phyloP scores from a whole-genome alignment of 75 land plant species.

The Pinus albicaulis region DNA sequence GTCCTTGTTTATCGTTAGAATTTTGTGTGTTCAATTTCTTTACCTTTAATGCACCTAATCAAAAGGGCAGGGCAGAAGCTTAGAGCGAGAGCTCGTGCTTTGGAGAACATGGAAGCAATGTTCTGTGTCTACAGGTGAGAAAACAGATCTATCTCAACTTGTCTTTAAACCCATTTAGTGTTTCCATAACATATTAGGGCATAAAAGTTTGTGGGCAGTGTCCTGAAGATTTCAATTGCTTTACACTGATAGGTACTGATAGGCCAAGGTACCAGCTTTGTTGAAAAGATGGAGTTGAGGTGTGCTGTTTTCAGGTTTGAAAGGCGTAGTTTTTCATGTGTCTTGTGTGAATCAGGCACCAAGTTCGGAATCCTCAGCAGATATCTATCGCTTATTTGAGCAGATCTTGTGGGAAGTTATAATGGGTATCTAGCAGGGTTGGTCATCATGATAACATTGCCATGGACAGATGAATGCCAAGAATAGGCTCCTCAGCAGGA shows the following conservation, averaged over 20 bases:
- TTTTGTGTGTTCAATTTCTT: too few species aligned
- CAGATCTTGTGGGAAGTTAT: neutral
- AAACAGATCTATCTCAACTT: neutral
- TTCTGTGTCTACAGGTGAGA: constrained; percentile 1
- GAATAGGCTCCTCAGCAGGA: constrained; percentile 7
- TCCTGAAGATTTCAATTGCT: neutral
- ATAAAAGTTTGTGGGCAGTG: neutral
- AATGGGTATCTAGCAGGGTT: neutral
- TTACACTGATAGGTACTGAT: neutral
- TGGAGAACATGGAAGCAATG: too few species aligned
- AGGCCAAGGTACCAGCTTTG: neutral
- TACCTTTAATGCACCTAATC: too few species aligned
- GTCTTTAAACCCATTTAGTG: too few species aligned
- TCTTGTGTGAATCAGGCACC: neutral
- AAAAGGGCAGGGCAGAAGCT: too few species aligned
- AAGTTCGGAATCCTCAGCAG: neutral
- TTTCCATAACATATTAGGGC: neutral
- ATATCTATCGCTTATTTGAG: neutral
- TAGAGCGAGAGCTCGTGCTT: too few species aligned
- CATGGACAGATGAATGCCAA: constrained; percentile 12
- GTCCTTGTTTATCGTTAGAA: too few species aligned
- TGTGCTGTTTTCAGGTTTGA: neutral
- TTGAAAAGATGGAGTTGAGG: neutral
- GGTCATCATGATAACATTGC: constrained; percentile 7
- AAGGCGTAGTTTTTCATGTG: neutral